Evolutionary conservation across 371 early-diverging fungal genomes (phyloP).

Genomic region (Coemansia sp.): DNA sequence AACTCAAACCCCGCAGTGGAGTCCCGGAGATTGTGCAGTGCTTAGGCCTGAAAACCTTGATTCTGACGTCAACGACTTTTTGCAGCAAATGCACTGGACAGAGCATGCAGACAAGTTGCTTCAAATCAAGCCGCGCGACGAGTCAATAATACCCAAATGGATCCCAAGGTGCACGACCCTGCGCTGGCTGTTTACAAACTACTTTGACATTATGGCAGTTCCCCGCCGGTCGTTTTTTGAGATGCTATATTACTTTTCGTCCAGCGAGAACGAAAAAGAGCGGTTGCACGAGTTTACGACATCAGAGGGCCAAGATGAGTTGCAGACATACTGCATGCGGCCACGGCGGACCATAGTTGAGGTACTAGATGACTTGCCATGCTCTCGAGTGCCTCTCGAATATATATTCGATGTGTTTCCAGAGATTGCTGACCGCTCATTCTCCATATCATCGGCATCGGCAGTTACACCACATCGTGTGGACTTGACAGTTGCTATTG

Average conservation of each 20-base stretch:
- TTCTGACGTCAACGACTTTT: constrained; percentile 65
- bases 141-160: constrained; percentile 54
- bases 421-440: constrained; percentile 71
- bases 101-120: constrained; percentile 66
- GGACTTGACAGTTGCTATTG: constrained; percentile 81
- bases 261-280: constrained; percentile 69
- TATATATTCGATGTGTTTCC: constrained; percentile 86
- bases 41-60: constrained; percentile 72
- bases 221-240: constrained; percentile 90
- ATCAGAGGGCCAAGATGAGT: constrained; percentile 80
- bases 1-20: constrained; percentile 46
- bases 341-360: constrained; percentile 79
- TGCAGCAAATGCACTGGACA: constrained; percentile 72
- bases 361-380: constrained; percentile 80
- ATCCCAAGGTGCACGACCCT: constrained; percentile 62
- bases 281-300: constrained; percentile 77
- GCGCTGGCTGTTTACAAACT: constrained; percentile 65
- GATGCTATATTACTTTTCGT: constrained; percentile 75
- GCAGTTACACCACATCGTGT: constrained; percentile 52
- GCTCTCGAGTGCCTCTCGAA: constrained; percentile 64
- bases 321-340: constrained; percentile 78
- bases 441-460: constrained; percentile 76
- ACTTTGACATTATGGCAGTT: constrained; percentile 79
- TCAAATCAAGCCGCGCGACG: constrained; percentile 56
- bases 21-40: constrained; percentile 80